Base-by-base conservation (phyloP, 352 stramenopile genomes). In the Globisporangium lucens region DNA sequence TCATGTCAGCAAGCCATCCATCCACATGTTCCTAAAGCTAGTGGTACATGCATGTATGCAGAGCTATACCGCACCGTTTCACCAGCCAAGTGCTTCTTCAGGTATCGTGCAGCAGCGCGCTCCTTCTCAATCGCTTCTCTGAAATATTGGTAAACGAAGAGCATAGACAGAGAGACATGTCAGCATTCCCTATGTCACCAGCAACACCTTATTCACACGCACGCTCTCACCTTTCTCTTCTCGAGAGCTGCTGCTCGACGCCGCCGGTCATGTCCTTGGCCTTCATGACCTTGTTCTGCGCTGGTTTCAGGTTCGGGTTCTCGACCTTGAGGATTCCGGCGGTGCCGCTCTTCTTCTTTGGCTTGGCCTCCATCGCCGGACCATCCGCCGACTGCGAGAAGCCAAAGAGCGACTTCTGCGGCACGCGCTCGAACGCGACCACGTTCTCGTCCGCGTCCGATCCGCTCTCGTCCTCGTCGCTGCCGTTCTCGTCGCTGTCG, bases 111-210 rank as follows among this genome's bases (percentile, higher is more conserved):
- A 4, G 80, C 75, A 17, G 84, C 75, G 0, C 74, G 77, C 67
- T 95, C 86, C 79, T 95, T 94, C 74, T 97, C 89, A 22, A 97
- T 84, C 41, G 88, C 84, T 72, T 97, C 89, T 29, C 78, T 86
- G 6, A 17, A 49, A n/a, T 49, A 49, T 49, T 49, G 15, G 1
- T 43, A 43, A 38, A 29, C 17, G 12, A 8, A 30, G 20, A 52
- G 49, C 29, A 36, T 15, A 61, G 24, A 56, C 30, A 24, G 24
- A 24, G 10, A 43, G 12, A 56, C 15, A 33, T 29, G 4, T 60
- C 24, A 64, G 30, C 17, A 27, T 36, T 22, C 36, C 24, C 12
- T 29, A 57, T 27, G 17, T 35, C 10, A 43, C 51, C 57, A 6
- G 49, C 33, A 47, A 33, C 33, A 46, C 38, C 38, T 29, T 43